Evolutionary conservation across 495 filamentous ascomycete genomes (phyloP).

Genomic region (Barbatosphaeria neglecta): DNA sequence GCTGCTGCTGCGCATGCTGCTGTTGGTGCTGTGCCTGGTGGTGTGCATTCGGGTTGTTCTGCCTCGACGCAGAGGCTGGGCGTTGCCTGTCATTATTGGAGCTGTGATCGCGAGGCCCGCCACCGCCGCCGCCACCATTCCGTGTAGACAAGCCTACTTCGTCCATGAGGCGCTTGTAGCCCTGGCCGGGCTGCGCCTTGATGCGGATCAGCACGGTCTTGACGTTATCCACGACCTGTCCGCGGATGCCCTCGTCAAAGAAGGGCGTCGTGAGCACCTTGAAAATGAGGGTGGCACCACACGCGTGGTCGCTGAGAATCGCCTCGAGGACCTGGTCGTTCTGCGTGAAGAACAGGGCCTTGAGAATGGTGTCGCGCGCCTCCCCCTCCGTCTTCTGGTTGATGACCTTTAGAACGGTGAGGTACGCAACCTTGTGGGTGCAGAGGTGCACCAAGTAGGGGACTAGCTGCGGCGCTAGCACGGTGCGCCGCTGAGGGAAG

Average conservation of each 20-base stretch:
- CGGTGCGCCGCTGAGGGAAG: constrained; percentile 82
- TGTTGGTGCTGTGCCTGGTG: constrained; percentile 23
- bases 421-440: constrained; percentile 96
- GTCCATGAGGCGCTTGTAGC: constrained; percentile 97
- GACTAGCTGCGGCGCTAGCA: constrained; percentile 84
- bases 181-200: constrained; percentile 87
- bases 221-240: constrained; percentile 81
- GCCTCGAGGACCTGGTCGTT: constrained; percentile 81
- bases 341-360: constrained; percentile 87
- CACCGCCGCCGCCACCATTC: constrained; percentile 19
- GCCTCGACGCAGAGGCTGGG: constrained; percentile 43
- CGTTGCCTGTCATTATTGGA: constrained; percentile 35
- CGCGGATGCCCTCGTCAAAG: constrained; percentile 85
- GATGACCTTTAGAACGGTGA: constrained; percentile 96
- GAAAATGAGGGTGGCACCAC: constrained; percentile 92
- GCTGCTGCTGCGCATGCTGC: constrained; percentile 26
- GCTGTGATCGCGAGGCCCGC: constrained; percentile 31
- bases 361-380: constrained; percentile 81
- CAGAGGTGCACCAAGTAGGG: constrained; percentile 95
- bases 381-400: constrained; percentile 94
- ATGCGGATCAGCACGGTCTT: constrained; percentile 78
- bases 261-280: constrained; percentile 96
- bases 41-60: constrained; percentile 28
- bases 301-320: constrained; percentile 82
- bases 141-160: constrained; percentile 75